phyloP scores from a whole-genome alignment of 2,329 filamentous ascomycete species.

The Sordariomycetes sp. region DNA sequence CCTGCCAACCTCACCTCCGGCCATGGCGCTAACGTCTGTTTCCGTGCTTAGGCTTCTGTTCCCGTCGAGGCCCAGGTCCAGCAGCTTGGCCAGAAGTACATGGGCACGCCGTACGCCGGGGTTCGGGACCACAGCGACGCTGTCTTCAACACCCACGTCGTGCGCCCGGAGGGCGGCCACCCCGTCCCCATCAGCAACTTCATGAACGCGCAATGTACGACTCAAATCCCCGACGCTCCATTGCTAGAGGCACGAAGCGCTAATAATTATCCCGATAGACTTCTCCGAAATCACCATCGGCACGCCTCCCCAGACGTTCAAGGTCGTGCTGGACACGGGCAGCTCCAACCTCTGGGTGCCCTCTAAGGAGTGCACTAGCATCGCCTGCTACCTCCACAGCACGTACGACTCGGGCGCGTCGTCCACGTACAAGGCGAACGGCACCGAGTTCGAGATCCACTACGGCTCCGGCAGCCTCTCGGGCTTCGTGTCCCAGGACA shows the following conservation, averaged over 20 bases:
- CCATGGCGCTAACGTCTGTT: background rate
- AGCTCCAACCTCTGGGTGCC: constrained; percentile 99
- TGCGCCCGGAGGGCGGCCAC: constrained; percentile 56
- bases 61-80: constrained; percentile 72
- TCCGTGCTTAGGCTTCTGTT: constrained; percentile 46
- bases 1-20: constrained; percentile 3
- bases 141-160: constrained; percentile 65
- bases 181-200: constrained; percentile 91
- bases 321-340: constrained; percentile 95
- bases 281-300: constrained; percentile 95
- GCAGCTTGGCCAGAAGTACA: constrained; percentile 89
- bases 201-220: constrained; percentile 93
- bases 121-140: constrained; percentile 61
- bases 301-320: constrained; percentile 87
- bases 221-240: background rate
- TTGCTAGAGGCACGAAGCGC: background rate
- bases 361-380: constrained; percentile 77
- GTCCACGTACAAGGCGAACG: constrained; percentile 88
- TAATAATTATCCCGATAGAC: constrained; percentile 38
- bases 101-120: constrained; percentile 42
- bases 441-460: constrained; percentile 78
- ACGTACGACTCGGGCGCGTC: constrained; percentile 92
- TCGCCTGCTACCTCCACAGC: constrained; percentile 93
- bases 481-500: constrained; percentile 87
- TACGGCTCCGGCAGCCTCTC: constrained; percentile 92